phyloP scores from a whole-genome alignment of 1,284 basidiomycete genomes.

The Apiotrichum sp. region DNA sequence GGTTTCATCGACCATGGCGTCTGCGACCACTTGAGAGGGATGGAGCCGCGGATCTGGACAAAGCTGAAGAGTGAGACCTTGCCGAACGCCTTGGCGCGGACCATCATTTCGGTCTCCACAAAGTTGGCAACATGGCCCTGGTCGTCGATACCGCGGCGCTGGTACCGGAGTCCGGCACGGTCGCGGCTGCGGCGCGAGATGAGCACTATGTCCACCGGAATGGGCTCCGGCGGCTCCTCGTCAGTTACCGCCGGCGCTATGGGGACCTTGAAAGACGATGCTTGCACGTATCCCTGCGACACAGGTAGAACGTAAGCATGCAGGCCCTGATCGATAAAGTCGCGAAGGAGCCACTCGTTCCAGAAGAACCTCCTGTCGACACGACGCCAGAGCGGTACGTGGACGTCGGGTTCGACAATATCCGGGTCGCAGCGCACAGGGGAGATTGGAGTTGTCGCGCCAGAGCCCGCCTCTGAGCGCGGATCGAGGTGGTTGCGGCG shows the following conservation, averaged over 20 bases:
- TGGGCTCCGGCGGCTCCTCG: conserved; percentile 9
- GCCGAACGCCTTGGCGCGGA: conserved; percentile 60
- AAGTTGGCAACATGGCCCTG: conserved; percentile 54
- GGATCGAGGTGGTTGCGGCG: background rate
- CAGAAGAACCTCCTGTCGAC: conserved; percentile 53
- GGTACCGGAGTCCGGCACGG: conserved; percentile 53
- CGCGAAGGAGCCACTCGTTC: conserved; percentile 48
- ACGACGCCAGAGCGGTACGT: conserved; percentile 50
- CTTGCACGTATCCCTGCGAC: conserved; percentile 83
- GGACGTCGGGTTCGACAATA: conserved; percentile 48
- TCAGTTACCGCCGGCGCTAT: conserved; percentile 21
- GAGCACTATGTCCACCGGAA: conserved; percentile 49
- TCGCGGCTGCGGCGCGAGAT: conserved; percentile 52
- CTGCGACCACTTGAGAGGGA: conserved; percentile 85
- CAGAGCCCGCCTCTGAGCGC: too few species aligned
- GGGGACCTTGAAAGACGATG: conserved; percentile 61
- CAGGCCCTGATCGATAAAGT: conserved; percentile 49
- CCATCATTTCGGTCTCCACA: conserved; percentile 58
- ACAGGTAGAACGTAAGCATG: conserved; percentile 77
- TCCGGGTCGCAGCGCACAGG: background rate
- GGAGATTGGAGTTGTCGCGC: background rate
- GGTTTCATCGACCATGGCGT: conserved; percentile 70
- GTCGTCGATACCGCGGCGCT: conserved; percentile 52
- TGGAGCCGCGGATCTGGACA: conserved; percentile 82
- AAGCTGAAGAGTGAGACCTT: conserved; percentile 74